These are phyloP conservation scores for Lentinus brumalis DNA, from an alignment of 768 basidiomycete genomes.

Conservation along the genomic window DNA sequence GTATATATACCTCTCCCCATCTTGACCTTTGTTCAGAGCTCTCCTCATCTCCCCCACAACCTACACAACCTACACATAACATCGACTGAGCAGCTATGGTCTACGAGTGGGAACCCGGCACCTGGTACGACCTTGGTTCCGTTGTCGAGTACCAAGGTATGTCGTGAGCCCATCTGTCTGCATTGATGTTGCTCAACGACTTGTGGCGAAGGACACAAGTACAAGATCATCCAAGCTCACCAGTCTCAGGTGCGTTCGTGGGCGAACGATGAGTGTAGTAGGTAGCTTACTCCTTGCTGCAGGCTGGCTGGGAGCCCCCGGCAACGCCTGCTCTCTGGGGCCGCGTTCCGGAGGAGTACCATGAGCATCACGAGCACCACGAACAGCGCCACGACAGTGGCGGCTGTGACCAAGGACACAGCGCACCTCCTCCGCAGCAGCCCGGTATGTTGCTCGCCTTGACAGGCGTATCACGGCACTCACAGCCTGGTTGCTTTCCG, in stretches of 20 bases:
- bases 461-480: neutral
- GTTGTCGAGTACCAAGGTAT: constrained; percentile 60
- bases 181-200: neutral
- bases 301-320: constrained; percentile 72
- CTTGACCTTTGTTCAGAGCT: neutral
- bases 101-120: constrained; percentile 62
- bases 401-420: constrained; percentile 10
- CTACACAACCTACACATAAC: neutral
- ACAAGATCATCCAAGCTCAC: constrained; percentile 76
- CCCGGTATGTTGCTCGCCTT: neutral
- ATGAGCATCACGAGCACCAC: constrained; percentile 24
- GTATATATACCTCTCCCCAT: constrained; percentile 9
- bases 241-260: constrained; percentile 53
- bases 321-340: constrained; percentile 71
- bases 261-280: neutral
- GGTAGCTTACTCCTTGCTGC: neutral
- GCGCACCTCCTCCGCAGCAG: constrained; percentile 13
- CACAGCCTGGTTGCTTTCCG: neutral
- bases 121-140: constrained; percentile 53
- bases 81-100: constrained; percentile 15
- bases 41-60: neutral
- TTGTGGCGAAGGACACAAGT: constrained; percentile 45
- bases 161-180: constrained; percentile 2
- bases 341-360: constrained; percentile 38
- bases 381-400: constrained; percentile 20